phyloP scores from a whole-genome alignment of 306 rosid species.

The Malus fusca region DNA sequence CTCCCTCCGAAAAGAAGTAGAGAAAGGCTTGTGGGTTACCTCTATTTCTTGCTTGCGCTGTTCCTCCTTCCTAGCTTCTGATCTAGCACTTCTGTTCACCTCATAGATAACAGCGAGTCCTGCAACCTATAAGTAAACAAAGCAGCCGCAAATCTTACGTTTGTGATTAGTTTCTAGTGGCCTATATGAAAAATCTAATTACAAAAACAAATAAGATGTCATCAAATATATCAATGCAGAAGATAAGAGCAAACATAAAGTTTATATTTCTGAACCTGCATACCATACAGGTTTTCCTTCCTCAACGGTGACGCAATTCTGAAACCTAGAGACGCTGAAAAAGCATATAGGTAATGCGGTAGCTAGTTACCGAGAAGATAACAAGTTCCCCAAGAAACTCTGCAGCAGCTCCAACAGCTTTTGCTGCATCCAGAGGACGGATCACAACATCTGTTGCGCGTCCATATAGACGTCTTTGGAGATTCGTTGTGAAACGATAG shows the following conservation, averaged over 20 bases:
- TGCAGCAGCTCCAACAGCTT: conserved; percentile 6
- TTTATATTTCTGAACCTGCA: background rate
- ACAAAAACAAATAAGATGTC: background rate
- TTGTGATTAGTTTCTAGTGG: background rate
- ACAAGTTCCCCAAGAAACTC: conserved; percentile 7
- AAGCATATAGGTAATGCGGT: background rate
- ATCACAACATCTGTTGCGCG: background rate
- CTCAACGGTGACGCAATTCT: background rate
- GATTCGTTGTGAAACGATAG: background rate
- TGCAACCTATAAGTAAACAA: conserved; percentile 5
- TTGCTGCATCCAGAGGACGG: conserved; percentile 8
- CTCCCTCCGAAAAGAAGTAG: too few relatives aligned
- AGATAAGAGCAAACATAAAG: background rate
- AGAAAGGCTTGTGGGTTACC: background rate
- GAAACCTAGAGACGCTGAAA: background rate
- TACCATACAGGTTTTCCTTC: too few relatives aligned
- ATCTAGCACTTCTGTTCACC: conserved; percentile 2
- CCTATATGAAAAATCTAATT: background rate
- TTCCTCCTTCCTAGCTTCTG: conserved; percentile 10
- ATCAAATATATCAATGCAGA: background rate
- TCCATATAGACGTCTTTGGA: conserved; percentile 8
- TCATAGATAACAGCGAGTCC: conserved; percentile 1
- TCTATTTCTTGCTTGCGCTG: background rate
- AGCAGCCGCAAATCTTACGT: background rate
- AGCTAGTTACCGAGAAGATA: conserved; percentile 1